Percentiles rank a stretch among this genome's conserved stretches.
Conservation (phyloP, 768 basidiomycete species). For the Pleurotus ostreatus region DNA sequence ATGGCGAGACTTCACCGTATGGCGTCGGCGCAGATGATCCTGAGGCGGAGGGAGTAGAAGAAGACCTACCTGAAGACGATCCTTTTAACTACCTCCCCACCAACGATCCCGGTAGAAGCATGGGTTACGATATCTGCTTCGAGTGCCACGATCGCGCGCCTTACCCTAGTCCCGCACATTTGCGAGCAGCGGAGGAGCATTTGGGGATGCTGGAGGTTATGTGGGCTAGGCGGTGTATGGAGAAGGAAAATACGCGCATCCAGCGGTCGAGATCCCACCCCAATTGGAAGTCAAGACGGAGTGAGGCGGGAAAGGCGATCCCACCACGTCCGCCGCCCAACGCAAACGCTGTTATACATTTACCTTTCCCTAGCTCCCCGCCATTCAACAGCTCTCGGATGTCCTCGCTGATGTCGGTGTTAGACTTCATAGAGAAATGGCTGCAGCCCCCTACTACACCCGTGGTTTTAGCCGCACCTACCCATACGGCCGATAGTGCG, state of each 20-base stretch:
- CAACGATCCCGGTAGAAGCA: conserved; percentile 44
- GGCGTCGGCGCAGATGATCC: too few relatives aligned
- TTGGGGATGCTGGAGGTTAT: conserved; percentile 57
- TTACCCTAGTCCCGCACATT: conserved; percentile 62
- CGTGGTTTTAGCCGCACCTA: conserved; percentile 12
- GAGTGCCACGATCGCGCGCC: conserved; percentile 83
- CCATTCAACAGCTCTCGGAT: conserved; percentile 49
- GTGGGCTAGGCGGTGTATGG: conserved; percentile 50
- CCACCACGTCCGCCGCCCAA: conserved; percentile 67
- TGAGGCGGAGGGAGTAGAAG: too few relatives aligned
- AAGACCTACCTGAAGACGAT: conserved; percentile 22
- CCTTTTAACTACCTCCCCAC: conserved; percentile 38
- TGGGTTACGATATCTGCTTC: conserved; percentile 81
- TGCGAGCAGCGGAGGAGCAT: conserved; percentile 76
- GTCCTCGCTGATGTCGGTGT: conserved; percentile 54
- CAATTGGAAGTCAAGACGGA: conserved; percentile 11
- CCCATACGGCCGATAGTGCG: conserved; percentile 9
- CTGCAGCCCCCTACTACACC: conserved; percentile 38
- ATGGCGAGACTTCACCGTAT: background rate
- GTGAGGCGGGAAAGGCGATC: conserved; percentile 22
- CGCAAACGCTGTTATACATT: conserved; percentile 66
- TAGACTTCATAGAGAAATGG: conserved; percentile 67
- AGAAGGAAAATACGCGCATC: conserved; percentile 14
- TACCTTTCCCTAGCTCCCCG: conserved; percentile 73
- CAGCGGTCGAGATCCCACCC: conserved; percentile 17